Conservation (phyloP, 768 basidiomycete species). For the Lactarius sanguifluus region DNA sequence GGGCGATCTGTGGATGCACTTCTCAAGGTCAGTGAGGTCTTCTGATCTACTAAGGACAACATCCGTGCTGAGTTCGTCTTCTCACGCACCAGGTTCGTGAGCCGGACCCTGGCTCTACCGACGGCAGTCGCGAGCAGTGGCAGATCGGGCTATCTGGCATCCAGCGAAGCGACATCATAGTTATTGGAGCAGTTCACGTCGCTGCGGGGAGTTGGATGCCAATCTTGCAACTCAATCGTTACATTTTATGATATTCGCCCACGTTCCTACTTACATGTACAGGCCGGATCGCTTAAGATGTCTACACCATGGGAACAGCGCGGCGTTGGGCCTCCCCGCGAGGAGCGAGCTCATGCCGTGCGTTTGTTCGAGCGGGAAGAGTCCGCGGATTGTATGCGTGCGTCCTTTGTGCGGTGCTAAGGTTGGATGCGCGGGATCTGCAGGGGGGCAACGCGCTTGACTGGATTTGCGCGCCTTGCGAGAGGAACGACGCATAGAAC, state of each 20-base stretch:
- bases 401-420: too few relatives aligned
- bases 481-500: slow-evolving; percentile 62
- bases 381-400: slow-evolving; percentile 47
- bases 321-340: slow-evolving; percentile 88
- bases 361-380: slow-evolving; percentile 73
- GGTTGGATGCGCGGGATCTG: too few relatives aligned
- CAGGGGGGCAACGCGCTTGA: slow-evolving; percentile 46
- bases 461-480: slow-evolving; percentile 55
- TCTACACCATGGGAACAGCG: slow-evolving; percentile 59
- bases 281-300: too few relatives aligned
- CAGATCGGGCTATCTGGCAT: background rate
- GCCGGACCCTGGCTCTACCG: background rate
- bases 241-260: background rate
- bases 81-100: background rate
- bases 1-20: slow-evolving; percentile 20
- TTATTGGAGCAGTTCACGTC: slow-evolving; percentile 19
- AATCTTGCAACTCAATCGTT: slow-evolving; percentile 18
- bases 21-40: background rate
- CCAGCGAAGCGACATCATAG: background rate
- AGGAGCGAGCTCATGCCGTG: slow-evolving; percentile 81
- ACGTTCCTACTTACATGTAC: background rate
- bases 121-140: background rate
- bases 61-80: background rate
- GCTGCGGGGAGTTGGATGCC: slow-evolving; percentile 22
- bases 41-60: background rate